Conservation (phyloP, 148 eudicot genomes). For the Dianthus caryophyllus region DNA sequence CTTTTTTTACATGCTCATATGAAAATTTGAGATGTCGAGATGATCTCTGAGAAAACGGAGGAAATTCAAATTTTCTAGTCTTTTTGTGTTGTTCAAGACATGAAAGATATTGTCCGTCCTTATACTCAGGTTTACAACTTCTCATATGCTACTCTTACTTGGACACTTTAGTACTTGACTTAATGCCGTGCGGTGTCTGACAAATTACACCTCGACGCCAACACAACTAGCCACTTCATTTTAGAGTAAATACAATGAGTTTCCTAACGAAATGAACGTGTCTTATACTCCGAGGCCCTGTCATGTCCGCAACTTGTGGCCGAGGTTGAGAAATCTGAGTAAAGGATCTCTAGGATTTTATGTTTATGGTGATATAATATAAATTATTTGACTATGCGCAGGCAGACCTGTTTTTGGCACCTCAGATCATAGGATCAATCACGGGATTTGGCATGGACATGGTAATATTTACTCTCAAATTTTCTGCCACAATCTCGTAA, state of each 20-base stretch:
- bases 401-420: conserved; percentile 86
- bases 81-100: neutral
- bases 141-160: neutral
- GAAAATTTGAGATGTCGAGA: neutral
- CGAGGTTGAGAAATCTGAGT: no score
- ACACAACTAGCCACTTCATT: no score
- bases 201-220: no score
- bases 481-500: no score
- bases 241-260: no score
- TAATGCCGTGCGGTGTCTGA: neutral
- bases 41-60: neutral
- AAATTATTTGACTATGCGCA: conserved; percentile 26
- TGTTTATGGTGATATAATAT: neutral
- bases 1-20: neutral
- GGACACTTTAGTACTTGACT: neutral
- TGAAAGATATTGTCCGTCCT: neutral
- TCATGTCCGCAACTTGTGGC: no score
- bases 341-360: neutral
- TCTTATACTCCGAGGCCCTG: no score
- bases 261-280: no score
- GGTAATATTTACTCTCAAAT: conserved; percentile 38
- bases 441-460: conserved; percentile 57
- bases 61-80: neutral
- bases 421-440: conserved; percentile 52
- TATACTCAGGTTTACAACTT: neutral